Base-by-base conservation (phyloP, 805 yeast genomes). In the Kluyveromyces siamensis region DNA sequence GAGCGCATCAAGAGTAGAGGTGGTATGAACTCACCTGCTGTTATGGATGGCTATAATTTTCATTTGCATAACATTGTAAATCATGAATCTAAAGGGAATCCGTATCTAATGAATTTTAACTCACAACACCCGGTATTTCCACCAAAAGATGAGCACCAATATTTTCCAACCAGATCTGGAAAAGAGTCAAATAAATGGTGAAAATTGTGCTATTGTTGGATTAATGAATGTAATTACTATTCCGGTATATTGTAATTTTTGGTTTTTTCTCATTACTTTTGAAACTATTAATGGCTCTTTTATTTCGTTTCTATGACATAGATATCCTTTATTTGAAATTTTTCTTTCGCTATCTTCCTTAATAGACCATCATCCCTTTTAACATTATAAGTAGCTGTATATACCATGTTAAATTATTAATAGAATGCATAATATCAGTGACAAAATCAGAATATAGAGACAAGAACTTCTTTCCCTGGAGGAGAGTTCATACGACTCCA, bases 401-500 rank as follows among this genome's bases (percentile, higher is more conserved):
- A 30, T 11, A 37, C 25, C 40, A 37, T 37, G 21, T 41, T 30
- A 50, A 2, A 76, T 58, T 19, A 73, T 63, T 48, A 78, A 53
- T 27, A 79, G 56, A 5, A 77, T 51, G 14, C 78, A 55, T 45
- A 79, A 55, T 18, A 78, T 65, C n/a, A 76, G 40, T 2, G 71
- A 55, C 48, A 79, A 58, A 2, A 71, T 63, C 1, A 74, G 52
- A 9, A 79, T 79, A 0, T 74, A 69, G 33, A 70, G 55, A 72
- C 82, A 77, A 35, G 74, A 76, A 0, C 77, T 76, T 53, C 75
- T 74, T 48, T 74, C 75, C 42, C 67, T 69, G 14, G 77, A 66
- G 27, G 67, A 69, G 16, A 62, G 62, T 36, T 68, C 68, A 46
- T 75, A 75, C 27, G 59, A 61, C 7, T 58, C 62, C 44, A 79